Evolutionary conservation across 208 protist genomes (phyloP).

Genomic region (Acanthamoeba sp.): DNA sequence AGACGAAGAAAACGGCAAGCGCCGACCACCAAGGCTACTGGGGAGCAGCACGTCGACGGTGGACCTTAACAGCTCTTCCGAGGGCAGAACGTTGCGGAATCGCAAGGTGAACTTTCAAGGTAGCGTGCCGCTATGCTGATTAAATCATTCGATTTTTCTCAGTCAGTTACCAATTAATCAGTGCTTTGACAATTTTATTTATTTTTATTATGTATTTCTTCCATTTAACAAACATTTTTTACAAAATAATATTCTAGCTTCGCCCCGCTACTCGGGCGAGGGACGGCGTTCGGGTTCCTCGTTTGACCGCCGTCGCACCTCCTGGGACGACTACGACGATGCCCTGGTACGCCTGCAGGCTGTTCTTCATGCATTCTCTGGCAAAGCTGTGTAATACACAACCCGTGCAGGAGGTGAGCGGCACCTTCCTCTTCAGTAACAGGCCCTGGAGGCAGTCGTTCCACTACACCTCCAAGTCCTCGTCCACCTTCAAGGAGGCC

Average conservation of each 20-base stretch:
- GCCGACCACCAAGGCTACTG: not conserved
- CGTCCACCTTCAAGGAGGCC: not conserved
- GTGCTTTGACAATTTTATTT: not conserved
- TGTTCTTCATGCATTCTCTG: not conserved
- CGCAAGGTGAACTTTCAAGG: conserved; percentile 13
- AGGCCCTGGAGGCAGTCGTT: conserved; percentile 12
- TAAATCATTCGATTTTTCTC: not conserved
- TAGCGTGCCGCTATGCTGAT: not conserved
- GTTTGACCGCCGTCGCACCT: not conserved
- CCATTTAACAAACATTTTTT: not conserved
- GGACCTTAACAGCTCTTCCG: not conserved
- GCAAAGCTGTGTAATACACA: not conserved
- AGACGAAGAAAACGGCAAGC: not conserved
- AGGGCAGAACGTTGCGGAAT: not conserved
- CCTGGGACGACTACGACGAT: not conserved
- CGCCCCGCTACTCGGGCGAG: not conserved
- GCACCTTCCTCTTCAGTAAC: not conserved
- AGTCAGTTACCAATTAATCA: no score
- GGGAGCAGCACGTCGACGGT: not conserved
- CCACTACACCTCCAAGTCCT: not conserved
- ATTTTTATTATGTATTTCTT: not conserved
- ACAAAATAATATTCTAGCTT: not conserved
- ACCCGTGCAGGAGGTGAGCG: not conserved
- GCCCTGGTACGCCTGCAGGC: not conserved
- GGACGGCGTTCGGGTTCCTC: not conserved